A percentile compares a stretch with the other conserved stretches of the same genome.
phyloP scores from a whole-genome alignment of 768 basidiomycete species.

The Dentipellis fragilis region DNA sequence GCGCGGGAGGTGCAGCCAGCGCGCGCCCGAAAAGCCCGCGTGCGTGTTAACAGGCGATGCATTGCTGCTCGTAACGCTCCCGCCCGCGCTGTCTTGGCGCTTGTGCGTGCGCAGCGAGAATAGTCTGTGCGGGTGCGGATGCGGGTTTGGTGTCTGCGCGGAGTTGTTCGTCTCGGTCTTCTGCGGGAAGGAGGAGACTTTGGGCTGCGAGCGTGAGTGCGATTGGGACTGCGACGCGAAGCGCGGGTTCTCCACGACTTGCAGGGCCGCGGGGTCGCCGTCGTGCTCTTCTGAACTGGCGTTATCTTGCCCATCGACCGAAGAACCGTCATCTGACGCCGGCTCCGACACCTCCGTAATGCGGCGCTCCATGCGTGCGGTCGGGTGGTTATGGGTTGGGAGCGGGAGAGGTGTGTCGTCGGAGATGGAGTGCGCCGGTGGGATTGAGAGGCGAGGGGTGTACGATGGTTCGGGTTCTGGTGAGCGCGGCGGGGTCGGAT shows the following conservation, averaged over 20 bases:
- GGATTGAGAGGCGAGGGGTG: conserved; percentile 26
- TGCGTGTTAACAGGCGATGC: not conserved
- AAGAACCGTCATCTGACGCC: not conserved
- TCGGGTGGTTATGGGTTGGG: conserved; percentile 17
- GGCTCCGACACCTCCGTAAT: conserved; percentile 15
- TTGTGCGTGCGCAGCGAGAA: not conserved
- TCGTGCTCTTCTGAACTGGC: not conserved
- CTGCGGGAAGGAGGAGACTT: not conserved
- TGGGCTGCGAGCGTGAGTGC: not conserved
- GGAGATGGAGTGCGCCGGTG: conserved; percentile 43
- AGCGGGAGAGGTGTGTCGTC: conserved; percentile 25
- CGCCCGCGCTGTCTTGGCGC: conserved; percentile 2
- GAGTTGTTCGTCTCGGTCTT: not conserved
- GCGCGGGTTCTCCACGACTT: conserved; percentile 11
- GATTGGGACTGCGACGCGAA: not conserved
- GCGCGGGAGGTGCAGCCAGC: not conserved
- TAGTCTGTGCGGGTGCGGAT: not conserved
- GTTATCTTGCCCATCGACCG: not conserved
- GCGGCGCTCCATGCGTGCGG: conserved; percentile 7
- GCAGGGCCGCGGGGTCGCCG: conserved; percentile 9
- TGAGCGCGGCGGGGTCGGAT: conserved; percentile 5
- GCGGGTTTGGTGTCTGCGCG: not conserved
- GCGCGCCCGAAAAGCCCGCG: conserved; percentile 5
- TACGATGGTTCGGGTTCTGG: conserved; percentile 5
- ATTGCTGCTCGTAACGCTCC: not conserved